phyloP scores from a whole-genome alignment of 495 filamentous ascomycete genomes.

The Penicillium turbatum region DNA sequence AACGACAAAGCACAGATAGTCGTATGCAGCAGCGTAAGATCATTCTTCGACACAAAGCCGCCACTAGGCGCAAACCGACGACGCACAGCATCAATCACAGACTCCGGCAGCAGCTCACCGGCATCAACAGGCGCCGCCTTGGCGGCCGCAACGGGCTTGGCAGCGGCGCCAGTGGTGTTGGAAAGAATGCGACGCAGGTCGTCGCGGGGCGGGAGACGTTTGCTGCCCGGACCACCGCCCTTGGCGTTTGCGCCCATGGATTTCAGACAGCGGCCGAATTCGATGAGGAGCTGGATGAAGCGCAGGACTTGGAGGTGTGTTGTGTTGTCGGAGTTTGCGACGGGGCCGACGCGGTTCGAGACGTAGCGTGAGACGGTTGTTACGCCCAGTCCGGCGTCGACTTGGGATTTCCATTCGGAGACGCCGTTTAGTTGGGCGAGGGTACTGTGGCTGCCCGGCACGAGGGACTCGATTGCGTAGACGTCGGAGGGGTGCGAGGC shows the following conservation, averaged over 20 bases:
- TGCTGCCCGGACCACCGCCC: slow-evolving; percentile 32
- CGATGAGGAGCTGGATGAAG: slow-evolving; percentile 57
- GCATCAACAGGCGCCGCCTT: slow-evolving; percentile 5
- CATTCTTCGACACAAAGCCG: slow-evolving; percentile 55
- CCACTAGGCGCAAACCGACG: slow-evolving; percentile 62
- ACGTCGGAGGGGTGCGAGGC: slow-evolving; percentile 75
- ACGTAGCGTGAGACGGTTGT: slow-evolving; percentile 62
- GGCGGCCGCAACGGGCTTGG: slow-evolving; percentile 6
- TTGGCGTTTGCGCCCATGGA: slow-evolving; percentile 22
- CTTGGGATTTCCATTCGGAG: slow-evolving; percentile 69
- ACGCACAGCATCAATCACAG: slow-evolving; percentile 62
- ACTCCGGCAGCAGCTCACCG: slow-evolving; percentile 45
- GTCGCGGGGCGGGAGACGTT: slow-evolving; percentile 38
- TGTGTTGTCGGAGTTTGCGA: slow-evolving; percentile 53
- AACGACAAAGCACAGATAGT: slow-evolving; percentile 64
- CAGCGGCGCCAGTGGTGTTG: slow-evolving; percentile 24
- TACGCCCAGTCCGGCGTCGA: slow-evolving; percentile 52
- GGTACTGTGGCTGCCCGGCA: slow-evolving; percentile 47
- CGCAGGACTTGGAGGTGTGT: slow-evolving; percentile 54
- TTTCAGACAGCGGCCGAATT: slow-evolving; percentile 55
- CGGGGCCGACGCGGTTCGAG: slow-evolving; percentile 52
- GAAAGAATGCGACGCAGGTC: slow-evolving; percentile 42
- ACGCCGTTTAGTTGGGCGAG: slow-evolving; percentile 57
- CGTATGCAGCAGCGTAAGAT: slow-evolving; percentile 60
- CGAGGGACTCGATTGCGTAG: slow-evolving; percentile 66